Conservation (phyloP, 495 filamentous ascomycete genomes). For the Sabuloglossum arenarium region DNA sequence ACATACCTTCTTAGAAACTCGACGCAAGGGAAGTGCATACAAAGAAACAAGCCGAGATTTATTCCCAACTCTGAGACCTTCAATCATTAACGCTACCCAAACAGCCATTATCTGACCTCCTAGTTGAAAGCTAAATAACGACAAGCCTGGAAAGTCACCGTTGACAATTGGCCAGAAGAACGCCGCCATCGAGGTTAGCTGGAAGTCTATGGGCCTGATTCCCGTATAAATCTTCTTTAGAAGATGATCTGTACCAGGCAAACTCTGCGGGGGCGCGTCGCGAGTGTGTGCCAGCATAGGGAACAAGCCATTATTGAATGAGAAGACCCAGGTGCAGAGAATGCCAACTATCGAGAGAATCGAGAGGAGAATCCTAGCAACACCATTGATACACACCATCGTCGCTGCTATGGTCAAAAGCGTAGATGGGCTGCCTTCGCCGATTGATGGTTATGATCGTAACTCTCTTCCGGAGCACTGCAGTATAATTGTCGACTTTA, state of each 20-base stretch:
- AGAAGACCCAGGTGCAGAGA: slow-evolving; percentile 23
- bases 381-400: background rate
- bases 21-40: slow-evolving; percentile 17
- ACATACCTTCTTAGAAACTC: no score
- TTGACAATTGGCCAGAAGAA: slow-evolving; percentile 38
- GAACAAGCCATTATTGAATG: slow-evolving; percentile 21
- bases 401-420: no score
- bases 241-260: slow-evolving; percentile 18
- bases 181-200: slow-evolving; percentile 24
- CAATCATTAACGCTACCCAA: slow-evolving; percentile 33
- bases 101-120: slow-evolving; percentile 32
- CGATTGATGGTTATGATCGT: no score
- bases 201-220: slow-evolving; percentile 23
- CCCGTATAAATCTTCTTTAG: slow-evolving; percentile 29
- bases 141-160: slow-evolving; percentile 22
- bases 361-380: slow-evolving; percentile 16
- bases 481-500: background rate
- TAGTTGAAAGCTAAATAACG: slow-evolving; percentile 27
- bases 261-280: slow-evolving; percentile 13
- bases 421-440: no score
- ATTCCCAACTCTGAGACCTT: slow-evolving; percentile 34
- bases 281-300: slow-evolving; percentile 12
- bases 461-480: background rate
- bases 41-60: slow-evolving; percentile 27
- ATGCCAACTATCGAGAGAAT: slow-evolving; percentile 21